Evolutionary conservation across 148 eudicot species (phyloP).

Genomic region (Chenopodium album): DNA sequence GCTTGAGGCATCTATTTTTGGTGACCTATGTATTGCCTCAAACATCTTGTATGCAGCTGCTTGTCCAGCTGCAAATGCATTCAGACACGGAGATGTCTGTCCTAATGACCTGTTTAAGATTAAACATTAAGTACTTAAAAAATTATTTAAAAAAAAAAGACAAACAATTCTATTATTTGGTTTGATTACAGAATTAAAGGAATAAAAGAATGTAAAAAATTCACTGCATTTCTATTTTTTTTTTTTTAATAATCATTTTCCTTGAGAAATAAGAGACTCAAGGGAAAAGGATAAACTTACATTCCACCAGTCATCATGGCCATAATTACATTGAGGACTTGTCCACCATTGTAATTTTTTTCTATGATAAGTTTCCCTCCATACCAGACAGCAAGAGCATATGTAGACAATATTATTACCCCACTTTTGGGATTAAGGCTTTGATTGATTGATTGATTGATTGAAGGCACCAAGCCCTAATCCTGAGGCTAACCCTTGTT

Average conservation of each 20-base stretch:
- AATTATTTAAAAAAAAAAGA: background rate
- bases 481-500: slow-evolving; percentile 80
- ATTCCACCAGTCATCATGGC: slow-evolving; percentile 67
- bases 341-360: slow-evolving; percentile 70
- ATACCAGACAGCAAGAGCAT: slow-evolving; percentile 74
- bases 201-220: background rate
- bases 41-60: slow-evolving; percentile 91
- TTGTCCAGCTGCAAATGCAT: slow-evolving; percentile 77
- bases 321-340: slow-evolving; percentile 69
- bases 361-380: slow-evolving; percentile 61
- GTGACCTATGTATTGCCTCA: slow-evolving; percentile 60
- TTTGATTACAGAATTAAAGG: background rate
- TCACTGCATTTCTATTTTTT: background rate
- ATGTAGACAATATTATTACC: slow-evolving; percentile 42
- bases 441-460: no score
- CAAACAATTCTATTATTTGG: background rate
- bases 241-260: background rate
- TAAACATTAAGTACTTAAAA: background rate
- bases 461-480: slow-evolving; percentile 55
- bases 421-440: no score
- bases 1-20: slow-evolving; percentile 62
- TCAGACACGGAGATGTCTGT: slow-evolving; percentile 64
- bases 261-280: background rate
- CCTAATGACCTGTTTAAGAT: slow-evolving; percentile 58
- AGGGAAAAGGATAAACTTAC: slow-evolving; percentile 37